Evolutionary conservation across 225 moss, liverwort and hornwort species (phyloP), one percentile per base, ranked within the genome.

Genomic region (Sphagnum tenellum): DNA sequence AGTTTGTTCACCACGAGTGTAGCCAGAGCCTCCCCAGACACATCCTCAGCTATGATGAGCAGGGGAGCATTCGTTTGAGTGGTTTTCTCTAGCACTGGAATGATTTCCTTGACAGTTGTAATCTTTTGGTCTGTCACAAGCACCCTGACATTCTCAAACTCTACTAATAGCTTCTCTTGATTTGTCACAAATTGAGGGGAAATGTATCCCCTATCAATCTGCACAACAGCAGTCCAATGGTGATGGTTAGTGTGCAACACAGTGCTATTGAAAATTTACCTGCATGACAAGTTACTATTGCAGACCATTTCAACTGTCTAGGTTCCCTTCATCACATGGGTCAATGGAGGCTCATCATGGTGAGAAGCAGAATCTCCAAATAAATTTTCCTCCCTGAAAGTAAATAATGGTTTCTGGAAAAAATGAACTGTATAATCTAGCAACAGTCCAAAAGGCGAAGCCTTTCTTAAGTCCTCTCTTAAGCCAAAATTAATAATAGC

Each of bases 111-210:
- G 67, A 83, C 72, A 57, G 69, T 80, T 45, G 77, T 80, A 55
- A 83, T 83, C 44, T 67, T 74, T 51, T 70, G 64, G 62, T 82
- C 76, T 48, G 76, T 79, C 45, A 82, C 73, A 11, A 82, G 66
- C 12, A 82, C 79, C 66, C 70, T 70, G 70, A 71, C 70, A 62
- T 76, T 76, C 68, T 78, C 73, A 71, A 82, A 76, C 79, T 79
- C 79, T 54, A 78, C 79, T 59, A 71, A 46, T 46, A 79, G 82
- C 45, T 79, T 79, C 66, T 76, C 79, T 55, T 76, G 76, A 45
- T 82, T 79, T 52, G 82, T 82, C 68, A 79, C 82, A 71, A 82
- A 82, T 63, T 82, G 79, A 60, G 82, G 71, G 13, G 82, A 82
- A 55, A 76, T 64, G 9, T 79, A 83, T 54, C 82, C 79, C 64